Conservation (phyloP, 768 basidiomycete species). For the Asterophora lycoperdoides region DNA sequence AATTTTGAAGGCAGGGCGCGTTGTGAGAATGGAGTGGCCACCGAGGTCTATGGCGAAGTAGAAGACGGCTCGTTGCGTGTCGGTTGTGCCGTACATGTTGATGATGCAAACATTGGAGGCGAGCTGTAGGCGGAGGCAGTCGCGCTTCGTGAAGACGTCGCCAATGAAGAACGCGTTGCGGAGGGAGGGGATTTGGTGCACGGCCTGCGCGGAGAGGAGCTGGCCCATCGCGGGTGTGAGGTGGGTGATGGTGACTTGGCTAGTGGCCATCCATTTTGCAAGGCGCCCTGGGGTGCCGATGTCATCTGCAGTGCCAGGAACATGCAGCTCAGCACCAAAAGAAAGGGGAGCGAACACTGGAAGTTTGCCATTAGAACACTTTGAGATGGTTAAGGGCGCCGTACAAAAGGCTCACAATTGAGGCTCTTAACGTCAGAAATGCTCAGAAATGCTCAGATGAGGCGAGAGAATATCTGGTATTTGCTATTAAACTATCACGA, state of each 20-base stretch:
- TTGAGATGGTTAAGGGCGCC: too few species aligned
- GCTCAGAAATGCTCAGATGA: too few species aligned
- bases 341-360: constrained; percentile 97
- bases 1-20: constrained; percentile 94
- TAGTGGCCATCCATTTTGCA: constrained; percentile 97
- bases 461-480: too few species aligned
- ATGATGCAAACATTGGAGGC: constrained; percentile 91
- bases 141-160: constrained; percentile 97
- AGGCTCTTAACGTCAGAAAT: too few species aligned
- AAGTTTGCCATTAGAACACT: neutral
- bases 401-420: too few species aligned
- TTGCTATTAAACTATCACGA: too few species aligned
- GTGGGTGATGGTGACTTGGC: constrained; percentile 91
- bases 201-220: constrained; percentile 74
- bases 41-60: constrained; percentile 96
- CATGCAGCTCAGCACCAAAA: constrained; percentile 92
- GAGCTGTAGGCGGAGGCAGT: constrained; percentile 92
- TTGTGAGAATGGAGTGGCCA: constrained; percentile 97
- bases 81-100: constrained; percentile 99
- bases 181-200: constrained; percentile 85
- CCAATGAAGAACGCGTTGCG: constrained; percentile 96
- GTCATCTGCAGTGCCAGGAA: constrained; percentile 94
- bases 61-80: constrained; percentile 97
- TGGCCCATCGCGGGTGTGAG: constrained; percentile 99
- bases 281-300: constrained; percentile 95